Base-by-base conservation (phyloP, 441 rosid species). In the Lagerstroemia fauriei region DNA sequence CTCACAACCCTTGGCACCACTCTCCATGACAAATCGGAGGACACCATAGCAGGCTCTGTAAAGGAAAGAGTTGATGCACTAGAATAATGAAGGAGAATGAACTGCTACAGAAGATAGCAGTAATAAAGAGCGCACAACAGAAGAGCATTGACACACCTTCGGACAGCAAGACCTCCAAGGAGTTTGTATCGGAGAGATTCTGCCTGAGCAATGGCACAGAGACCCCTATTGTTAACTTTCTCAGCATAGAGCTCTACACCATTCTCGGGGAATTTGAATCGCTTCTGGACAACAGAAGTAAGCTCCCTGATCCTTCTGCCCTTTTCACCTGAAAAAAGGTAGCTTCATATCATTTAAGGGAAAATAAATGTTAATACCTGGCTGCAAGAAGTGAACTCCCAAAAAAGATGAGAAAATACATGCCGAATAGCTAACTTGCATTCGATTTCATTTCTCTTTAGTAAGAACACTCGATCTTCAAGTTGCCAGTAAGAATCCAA, bases 1-100 rank as follows among this genome's bases (percentile, higher is more conserved):
- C 91, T 92, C 95, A 31, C 93, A 92, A 81, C 95, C 95, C 88
- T 92, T 92, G 14, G 95, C 92, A 34, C 93, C 93, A 85, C 88
- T 92, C 91, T 92, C 93, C 95, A 92, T 92, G 74, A 92, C 88
- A 83, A 90, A 92, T 74, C 95, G 89, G 82, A 91, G 85, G 8
- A 92, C 93, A 86, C 92, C 95, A 80, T 89, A 92, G 87, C 95
- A 91, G 6, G 93, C 93, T 86, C 92, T 92, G 51, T 16, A 66
- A 10, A 27, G 34, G 70, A 14, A 10, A 27, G 3, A 29, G 27
- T 65, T 5, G 20, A 65, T 65, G 70, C 63, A 65, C 38, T 10
- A 65, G 38, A 29, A 27, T 27, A 27, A 8, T 25, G 22, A 10
- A 27, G 1, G 20, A 65, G 34, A 10, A 5, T 0, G 70, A 65